Conservation (phyloP, 1,284 basidiomycete species). For the Moesziomyces sp. region DNA sequence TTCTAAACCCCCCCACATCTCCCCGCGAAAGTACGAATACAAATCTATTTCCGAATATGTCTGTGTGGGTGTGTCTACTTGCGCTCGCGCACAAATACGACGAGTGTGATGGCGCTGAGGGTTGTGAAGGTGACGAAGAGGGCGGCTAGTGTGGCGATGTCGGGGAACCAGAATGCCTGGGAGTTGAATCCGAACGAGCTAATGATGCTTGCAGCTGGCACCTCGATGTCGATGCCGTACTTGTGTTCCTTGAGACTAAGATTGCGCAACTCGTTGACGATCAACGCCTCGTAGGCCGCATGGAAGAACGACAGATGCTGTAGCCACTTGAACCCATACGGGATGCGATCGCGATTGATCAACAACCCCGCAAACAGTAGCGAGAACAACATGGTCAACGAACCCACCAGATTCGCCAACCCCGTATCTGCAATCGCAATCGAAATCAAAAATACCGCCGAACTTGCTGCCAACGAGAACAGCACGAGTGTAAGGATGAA, state of each 20-base stretch:
- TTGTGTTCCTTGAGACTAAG: conserved; percentile 82
- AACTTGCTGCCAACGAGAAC: conserved; percentile 93
- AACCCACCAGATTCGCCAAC: conserved; percentile 91
- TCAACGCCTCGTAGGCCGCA: conserved; percentile 94
- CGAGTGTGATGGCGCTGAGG: conserved; percentile 30
- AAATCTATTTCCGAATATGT: not conserved
- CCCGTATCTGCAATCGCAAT: conserved; percentile 86
- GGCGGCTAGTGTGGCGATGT: conserved; percentile 38
- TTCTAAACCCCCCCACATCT: conserved; percentile 9
- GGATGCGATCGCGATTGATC: conserved; percentile 89
- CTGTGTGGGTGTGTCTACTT: conserved; percentile 17
- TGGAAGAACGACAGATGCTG: conserved; percentile 96
- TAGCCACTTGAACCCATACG: conserved; percentile 80
- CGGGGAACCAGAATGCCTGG: conserved; percentile 56
- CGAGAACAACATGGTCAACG: conserved; percentile 91
- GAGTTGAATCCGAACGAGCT: conserved; percentile 52
- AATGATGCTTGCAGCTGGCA: conserved; percentile 54
- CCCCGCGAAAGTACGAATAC: not conserved
- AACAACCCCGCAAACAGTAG: conserved; percentile 92
- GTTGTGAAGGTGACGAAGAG: conserved; percentile 38
- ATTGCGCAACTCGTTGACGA: conserved; percentile 93
- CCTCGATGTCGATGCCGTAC: conserved; percentile 58
- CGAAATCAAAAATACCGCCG: conserved; percentile 87
- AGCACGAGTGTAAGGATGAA: conserved; percentile 85
- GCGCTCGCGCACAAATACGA: conserved; percentile 49